phyloP scores from a whole-genome alignment of 1,139 yeast species.

The Pichia sp. region DNA sequence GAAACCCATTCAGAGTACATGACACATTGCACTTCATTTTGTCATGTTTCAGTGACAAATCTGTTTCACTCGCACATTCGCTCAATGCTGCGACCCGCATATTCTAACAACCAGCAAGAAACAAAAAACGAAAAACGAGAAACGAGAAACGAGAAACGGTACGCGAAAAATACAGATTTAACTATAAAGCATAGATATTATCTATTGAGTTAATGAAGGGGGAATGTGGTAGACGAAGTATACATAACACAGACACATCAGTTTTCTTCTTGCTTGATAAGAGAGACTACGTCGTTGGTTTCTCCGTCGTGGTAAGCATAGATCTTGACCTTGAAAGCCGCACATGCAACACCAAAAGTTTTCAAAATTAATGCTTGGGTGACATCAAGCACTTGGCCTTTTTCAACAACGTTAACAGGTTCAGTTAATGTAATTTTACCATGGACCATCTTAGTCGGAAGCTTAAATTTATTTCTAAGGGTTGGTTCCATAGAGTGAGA shows the following conservation, averaged over 20 bases:
- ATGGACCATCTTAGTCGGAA: conserved; percentile 83
- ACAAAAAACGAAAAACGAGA: too few species aligned
- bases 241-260: not conserved
- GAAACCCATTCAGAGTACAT: too few species aligned
- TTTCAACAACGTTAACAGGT: conserved; percentile 73
- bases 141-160: too few species aligned
- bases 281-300: conserved; percentile 22
- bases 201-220: not conserved
- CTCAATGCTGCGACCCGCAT: too few species aligned
- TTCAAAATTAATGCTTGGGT: conserved; percentile 88
- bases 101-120: too few species aligned
- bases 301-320: conserved; percentile 72
- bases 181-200: not conserved
- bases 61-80: too few species aligned
- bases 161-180: too few species aligned
- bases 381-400: conserved; percentile 79
- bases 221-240: not conserved
- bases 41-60: too few species aligned
- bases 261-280: conserved; percentile 5
- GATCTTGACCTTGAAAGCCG: conserved; percentile 78
- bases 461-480: conserved; percentile 76
- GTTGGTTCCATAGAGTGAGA: conserved; percentile 94
- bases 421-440: conserved; percentile 78
- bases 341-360: conserved; percentile 91
- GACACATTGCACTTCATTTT: too few species aligned